Base-by-base conservation (phyloP, 805 yeast species). In the Kodamaea restingae region DNA sequence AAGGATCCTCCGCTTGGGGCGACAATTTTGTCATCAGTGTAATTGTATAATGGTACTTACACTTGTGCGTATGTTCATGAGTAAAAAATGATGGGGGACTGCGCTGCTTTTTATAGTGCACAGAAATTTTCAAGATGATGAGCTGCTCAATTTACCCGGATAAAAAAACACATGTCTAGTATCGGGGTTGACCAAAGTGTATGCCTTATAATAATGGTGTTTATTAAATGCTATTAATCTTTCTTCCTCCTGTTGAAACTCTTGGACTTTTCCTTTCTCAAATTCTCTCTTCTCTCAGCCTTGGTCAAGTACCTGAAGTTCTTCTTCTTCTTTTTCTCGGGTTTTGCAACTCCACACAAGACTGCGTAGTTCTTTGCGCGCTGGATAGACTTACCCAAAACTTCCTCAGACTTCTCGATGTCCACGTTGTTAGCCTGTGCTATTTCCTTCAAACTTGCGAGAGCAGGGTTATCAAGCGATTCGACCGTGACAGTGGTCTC, bases 231-330 rank as follows among this genome's bases (percentile, higher is more conserved):
- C 12, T 14, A 12, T 27, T 35, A 17, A 18, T 32, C 34, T 32
- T 33, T 35, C 20, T 37, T 34, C 18, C 36, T 38, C 18, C 32
- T 27, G 8, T 36, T 17, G 9, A 38, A 38, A 20, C 34, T 55
- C 37, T 61, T 60, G 35, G 47, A 27, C 48, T 54, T 61, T 36
- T 59, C 66, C 50, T 67, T 69, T 35, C 66, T 52, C 37, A 56
- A 55, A 41, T 66, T 67, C 17, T 62, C 71, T 43, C 67, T 79
- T 62, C 98, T 76, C 63, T 88, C 96, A 18, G 71, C 64, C 60
- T 88, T 87, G 36, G 93, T 77, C 59, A 90, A 71, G 52, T 90
- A 91, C 63, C 96, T 78, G 55, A 88, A 88, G 73, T 90, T 90
- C 73, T 80, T 82, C 74, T 82, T 83, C 63, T 71, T 76, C 39